Base-by-base conservation (phyloP, 441 rosid species). In the Daphne laureola region DNA sequence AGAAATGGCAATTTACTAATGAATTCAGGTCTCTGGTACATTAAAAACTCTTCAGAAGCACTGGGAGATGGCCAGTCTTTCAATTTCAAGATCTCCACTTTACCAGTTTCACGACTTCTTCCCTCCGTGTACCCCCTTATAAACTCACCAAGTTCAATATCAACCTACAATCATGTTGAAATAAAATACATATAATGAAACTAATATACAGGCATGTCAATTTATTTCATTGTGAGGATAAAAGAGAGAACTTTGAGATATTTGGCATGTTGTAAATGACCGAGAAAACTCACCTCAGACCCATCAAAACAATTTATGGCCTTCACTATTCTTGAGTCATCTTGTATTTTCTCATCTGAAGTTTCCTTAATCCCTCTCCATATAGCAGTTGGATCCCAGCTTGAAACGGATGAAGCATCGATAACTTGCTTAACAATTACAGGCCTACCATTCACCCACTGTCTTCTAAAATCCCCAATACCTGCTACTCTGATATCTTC, bases 1-100 rank as follows among this genome's bases (percentile, higher is more conserved):
- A 85, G 95, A 49, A 90, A 70, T 15, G 97, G 96, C 72, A 93
- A 70, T 76, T 81, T 79, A 74, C 78, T 79, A 57, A 93, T 77
- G 67, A 85, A 90, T 64, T 90, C 99, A 46, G 95, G 85, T 67
- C 90, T 78, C 64, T 83, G 95, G 70, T 82, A 82, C 72, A 82
- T 69, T 59, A 93, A 68, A 67, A 93, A 85, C 73, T 90, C 99
- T 69, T 93, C 99, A 4, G 90, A 80, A 55, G 93, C 89, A 74
- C 83, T 76, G 4, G 97, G 87, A 49, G 93, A 80, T 58, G 99
- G 97, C 97, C 99, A 93, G 58, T 93, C 94, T 69, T 92, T 85
- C 78, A 93, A 74, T 75, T 79, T 84, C 80, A 89, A 65, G 79
- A 78, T 68, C 62, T 74, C 63, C 12, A 73, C 76, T 18, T 54